Base-by-base conservation (phyloP, 2,329 filamentous ascomycete species). In the Stromatinia cepivora region DNA sequence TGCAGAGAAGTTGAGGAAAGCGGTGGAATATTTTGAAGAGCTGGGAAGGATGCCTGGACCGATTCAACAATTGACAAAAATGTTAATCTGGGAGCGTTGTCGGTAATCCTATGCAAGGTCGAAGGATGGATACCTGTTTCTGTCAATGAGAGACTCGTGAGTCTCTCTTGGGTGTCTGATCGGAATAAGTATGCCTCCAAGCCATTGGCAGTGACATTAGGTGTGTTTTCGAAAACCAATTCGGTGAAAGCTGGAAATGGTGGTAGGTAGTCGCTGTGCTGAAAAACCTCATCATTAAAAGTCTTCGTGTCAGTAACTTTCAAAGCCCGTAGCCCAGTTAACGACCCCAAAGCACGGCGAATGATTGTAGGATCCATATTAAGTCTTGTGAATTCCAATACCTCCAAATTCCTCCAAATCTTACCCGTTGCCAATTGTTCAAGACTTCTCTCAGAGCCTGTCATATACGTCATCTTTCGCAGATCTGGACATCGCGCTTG, bases 391-490 rank as follows among this genome's bases (percentile, higher is more conserved):
- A 95, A 81, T 78, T 94, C 92, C 63, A 95, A 78, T 13, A 92
- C 88, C 79, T 93, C 90, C 17, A 95, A 84, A 57, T 86, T 84
- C 59, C 84, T 83, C 92, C 92, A 95, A 65, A 88, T 79, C 69
- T 82, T 86, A 71, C 86, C 88, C 70, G 85, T 84, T 10, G 88
- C 85, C 53, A 97, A 82, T 67, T 86, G 83, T 75, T 92, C 87
- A 69, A 98, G 85, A 76, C 90, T 91, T 69, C 86, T 86, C 81
- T 97, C 94, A 1, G 92, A 86, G 17, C 94, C 94, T 59, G 84
- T 83, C 67, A 87, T 85, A 80, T 96, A 98, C 67, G 87, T 90
- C 92, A 97, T 97, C 81, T 95, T 95, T 73, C 93, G 87, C 68
- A 98, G 84, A 77, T 94, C 88, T 15, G 90, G 88, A 78, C 94